Evolutionary conservation across 495 filamentous ascomycete genomes (phyloP), one percentile per base, ranked within the genome.

Genomic region (Hypoxylon fragiforme): DNA sequence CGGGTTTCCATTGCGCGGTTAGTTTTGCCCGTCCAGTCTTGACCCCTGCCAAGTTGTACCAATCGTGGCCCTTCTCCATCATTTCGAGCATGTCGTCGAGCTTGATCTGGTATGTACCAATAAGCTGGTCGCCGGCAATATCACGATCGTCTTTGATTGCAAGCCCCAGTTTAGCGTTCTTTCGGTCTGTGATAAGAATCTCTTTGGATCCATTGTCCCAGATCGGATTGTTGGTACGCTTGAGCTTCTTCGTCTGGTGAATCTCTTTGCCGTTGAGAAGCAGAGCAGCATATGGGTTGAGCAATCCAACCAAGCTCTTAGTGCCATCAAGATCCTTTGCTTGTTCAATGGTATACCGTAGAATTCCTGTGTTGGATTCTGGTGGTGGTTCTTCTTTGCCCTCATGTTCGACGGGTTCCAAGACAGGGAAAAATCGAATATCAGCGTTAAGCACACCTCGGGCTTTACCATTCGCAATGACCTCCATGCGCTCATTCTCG

Each of bases 91-190:
- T 88, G 57, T 96, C 91, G 45, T 95, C 86, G 21, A 97, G 74
- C 74, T 90, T 92, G 69, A 99, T 94, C 64, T 96, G 91, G 67
- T 96, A 96, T 13, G 83, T 88, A 39, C 95, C 94, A 21, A 99
- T 66, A 26, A 92, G 79, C 24, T 89, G 90, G 66, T 99, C 91
- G n/a, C 84, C 74, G 16, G 81, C 72, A 43, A 97, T 67, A 44
- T 95, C 92, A 37, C 90, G 81, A 60, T 97, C 94, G 64, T 99
- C 94, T 72, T 96, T 99, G 76, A 99, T 86, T 13, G 89, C 86
- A 43, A 97, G 72, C 45, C 92, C 95, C 37, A 99, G 79, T 57
- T 87, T 91, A 36, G 92, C 91, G 61, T 76, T 82, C 77, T 92
- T 96, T 31, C 90, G 84, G 66, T 99, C 90, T 0, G 91, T 96